Evolutionary conservation across 2,329 filamentous ascomycete genomes (phyloP), one percentile per base, ranked within the genome.

Genomic region (Hypomyces rosellus): DNA sequence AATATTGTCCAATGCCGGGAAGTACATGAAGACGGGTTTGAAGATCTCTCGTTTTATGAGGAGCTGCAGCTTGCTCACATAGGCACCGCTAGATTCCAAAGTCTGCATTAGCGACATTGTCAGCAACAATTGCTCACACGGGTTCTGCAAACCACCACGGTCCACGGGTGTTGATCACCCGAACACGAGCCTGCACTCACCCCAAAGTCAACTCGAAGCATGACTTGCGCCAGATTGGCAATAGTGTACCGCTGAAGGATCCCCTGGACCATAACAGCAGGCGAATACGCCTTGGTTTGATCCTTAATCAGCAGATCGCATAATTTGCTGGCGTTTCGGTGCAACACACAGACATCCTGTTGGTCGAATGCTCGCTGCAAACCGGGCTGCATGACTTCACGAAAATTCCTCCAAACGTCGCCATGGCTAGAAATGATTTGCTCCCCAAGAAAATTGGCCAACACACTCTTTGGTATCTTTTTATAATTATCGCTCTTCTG

Each of bases 401-500:
- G 61, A 50, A 66, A 72, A 4, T 58, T 55, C 50, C 57, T 65
- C 69, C 68, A 72, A 2, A 57, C 61, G 8, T 64, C 59, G 2
- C 66, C 69, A 48, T 64, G 62, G 5, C 67, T 60, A 44, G 65
- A 69, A 22, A 72, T 72, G 20, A 72, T 64, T 40, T 72, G 71
- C 46, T 70, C 68, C 5, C 69, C 69, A 0, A 70, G 63, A 9
- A 70, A 62, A 0, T 58, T 56, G 3, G 69, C 69, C 38, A 71
- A 57, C 9, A 71, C 63, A 45, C 63, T 65, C 50, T 64, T 61
- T 1, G 70, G 70, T 8, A 71, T 69, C 57, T 71, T 73, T 25
- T 65, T 61, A 46, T 70, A 64, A 50, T 69, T 72, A 3, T 70
- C 70, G n/a, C 63, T 65, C 56, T 70, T 74, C 9, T 61, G 61